Base-by-base conservation (phyloP, 176 grass and related monocot species). In the Tillandsia fasciculata region DNA sequence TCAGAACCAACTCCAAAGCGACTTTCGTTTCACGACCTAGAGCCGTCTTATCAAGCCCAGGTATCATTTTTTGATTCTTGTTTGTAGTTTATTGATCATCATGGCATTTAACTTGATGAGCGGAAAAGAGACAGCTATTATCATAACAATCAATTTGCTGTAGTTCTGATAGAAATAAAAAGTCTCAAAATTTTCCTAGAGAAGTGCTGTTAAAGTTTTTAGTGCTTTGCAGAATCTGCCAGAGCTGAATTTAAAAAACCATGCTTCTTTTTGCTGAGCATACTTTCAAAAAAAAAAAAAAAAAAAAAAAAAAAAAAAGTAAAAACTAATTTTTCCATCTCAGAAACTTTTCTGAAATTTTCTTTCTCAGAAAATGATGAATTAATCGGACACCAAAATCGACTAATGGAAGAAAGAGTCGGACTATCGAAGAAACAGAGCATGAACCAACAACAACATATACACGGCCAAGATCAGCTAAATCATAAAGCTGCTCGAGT, bases 291-390 rank as follows among this genome's bases (percentile, higher is more conserved):
- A 33, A 33, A 42, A 66, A 12, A 53, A 48, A 64, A 52, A 48
- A 64, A 52, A 64, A 52, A 33, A 33, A 42, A 66, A 12, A 53
- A 48, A 64, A 52, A 48, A 64, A 52, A 64, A 52, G 53, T 24
- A 24, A 24, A 24, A 24, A 12, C 6, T 20, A 50, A 10, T 13
- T 64, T 49, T 24, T 12, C 64, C 57, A 49, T 61, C 57, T 63
- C 57, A 2, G 72, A 12, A 74, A 12, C 22, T 50, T 12, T 26
- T 52, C 33, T 52, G 58, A 8, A 78, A 20, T 51, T 29, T 22
- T 42, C 20, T 42, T 51, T 72, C 53, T 69, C 81, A 83, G 81
- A 83, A 24, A 83, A 83, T 52, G 81, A 83, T 63, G 63, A 83
- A 77, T 66, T 83, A 47, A 83, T 77, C 61, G 81, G 73, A 53